These are phyloP conservation scores for Penicillium psychrofluorescens DNA, from an alignment of 495 filamentous ascomycete genomes.

Conservation along the genomic window DNA sequence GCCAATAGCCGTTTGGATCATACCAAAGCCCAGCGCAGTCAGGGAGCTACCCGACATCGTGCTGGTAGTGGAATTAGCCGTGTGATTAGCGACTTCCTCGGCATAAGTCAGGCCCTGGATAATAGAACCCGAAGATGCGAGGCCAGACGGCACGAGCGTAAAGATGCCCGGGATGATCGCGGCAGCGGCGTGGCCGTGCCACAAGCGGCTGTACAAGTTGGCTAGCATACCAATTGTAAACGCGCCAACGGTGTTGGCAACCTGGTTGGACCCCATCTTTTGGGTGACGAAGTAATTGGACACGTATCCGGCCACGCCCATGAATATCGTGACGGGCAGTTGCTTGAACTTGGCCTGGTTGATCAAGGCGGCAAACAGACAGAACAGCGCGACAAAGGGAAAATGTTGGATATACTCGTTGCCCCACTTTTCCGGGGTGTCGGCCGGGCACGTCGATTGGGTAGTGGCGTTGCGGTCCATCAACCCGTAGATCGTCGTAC, in stretches of 20 bases:
- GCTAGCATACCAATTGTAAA: constrained; percentile 76
- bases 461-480: constrained; percentile 67
- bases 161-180: constrained; percentile 90
- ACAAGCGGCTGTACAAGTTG: constrained; percentile 73
- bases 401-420: constrained; percentile 38
- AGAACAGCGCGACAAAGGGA: constrained; percentile 63
- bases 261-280: constrained; percentile 63
- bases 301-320: constrained; percentile 70
- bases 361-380: constrained; percentile 68
- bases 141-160: constrained; percentile 79
- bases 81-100: constrained; percentile 49
- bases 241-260: constrained; percentile 75
- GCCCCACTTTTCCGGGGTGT: constrained; percentile 27
- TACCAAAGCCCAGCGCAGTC: constrained; percentile 49
- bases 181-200: constrained; percentile 75
- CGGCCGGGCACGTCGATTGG: constrained; percentile 49
- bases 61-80: constrained; percentile 1
- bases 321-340: constrained; percentile 68
- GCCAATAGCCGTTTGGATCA: constrained; percentile 83
- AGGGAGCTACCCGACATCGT: constrained; percentile 10
- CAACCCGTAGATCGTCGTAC: constrained; percentile 80
- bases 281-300: constrained; percentile 70
- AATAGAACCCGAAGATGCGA: constrained; percentile 72
- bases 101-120: constrained; percentile 71
- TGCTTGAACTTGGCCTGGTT: constrained; percentile 86